Evolutionary conservation across 805 yeast species (phyloP), one percentile per base, ranked within the genome.

Genomic region (Candida takata): DNA sequence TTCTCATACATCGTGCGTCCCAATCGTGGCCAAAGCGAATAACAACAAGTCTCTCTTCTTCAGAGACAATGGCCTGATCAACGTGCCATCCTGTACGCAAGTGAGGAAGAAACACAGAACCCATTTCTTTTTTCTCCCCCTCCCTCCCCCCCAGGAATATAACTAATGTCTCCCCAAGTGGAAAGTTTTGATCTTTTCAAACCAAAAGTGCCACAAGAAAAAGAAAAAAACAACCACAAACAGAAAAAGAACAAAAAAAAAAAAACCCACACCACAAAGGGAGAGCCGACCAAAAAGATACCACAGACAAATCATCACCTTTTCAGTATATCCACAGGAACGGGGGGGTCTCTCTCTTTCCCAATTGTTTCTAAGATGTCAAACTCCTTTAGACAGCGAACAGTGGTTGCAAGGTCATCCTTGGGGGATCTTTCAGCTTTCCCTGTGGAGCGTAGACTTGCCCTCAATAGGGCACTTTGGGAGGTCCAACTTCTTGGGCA

Each of bases 81-180:
- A 92, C 97, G 53, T 92, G 98, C 97, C 63, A 86, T 6, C 95
- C 95, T 0, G 90, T 71, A 19, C 68, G 74, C 38, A 86, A 62
- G 53, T 86, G 92, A 1, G 95, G 92, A 35, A 86, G 64, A 49
- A 85, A 83, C 1, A 83, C 79, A 40, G 88, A 79, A 5, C 90
- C 88, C 94, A 84, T 84, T 12, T 14, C 11, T 24, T 19, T 16
- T 13, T 10, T 10, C 18, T 14, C n/a, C n/a, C n/a, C n/a, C n/a
- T n/a, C n/a, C n/a, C n/a, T n/a, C n/a, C n/a, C n/a, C n/a, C n/a
- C n/a, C n/a, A n/a, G n/a, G n/a, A n/a, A n/a, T n/a, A n/a, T n/a
- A n/a, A n/a, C n/a, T n/a, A n/a, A n/a, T n/a, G n/a, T n/a, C n/a
- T 21, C 24, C 24, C 27, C 13, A 4, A 12, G 11, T 6, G 7